Evolutionary conservation across 2,329 filamentous ascomycete genomes (phyloP), one percentile per base, ranked within the genome.

Genomic region (Curvularia sp.): DNA sequence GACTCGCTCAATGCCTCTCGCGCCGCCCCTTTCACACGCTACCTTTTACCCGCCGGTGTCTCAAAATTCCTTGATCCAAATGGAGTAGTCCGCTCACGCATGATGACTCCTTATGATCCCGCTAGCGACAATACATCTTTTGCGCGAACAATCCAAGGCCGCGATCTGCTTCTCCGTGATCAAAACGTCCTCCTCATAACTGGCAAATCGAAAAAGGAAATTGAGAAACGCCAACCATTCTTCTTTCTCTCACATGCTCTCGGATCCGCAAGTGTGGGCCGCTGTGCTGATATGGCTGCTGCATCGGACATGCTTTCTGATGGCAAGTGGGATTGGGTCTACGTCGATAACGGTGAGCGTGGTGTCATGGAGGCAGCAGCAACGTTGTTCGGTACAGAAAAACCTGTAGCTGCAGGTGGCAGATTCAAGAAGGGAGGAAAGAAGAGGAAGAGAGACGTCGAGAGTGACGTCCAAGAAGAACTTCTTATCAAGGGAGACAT

Each of bases 41-140:
- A 97, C 70, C 84, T 97, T 0, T 85, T 99, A 1, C 92, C 92
- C 28, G 91, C 94, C 0, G 95, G 95, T 0, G 86, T 91, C 61
- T 96, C 92, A 0, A 81, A 83, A 1, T 89, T 90, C 53, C 85
- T 98, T 0, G 87, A 88, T 21, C 70, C 73, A 10, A 61, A 63
- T 13, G 89, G 91, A 42, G 91, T 90, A 0, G 84, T 93, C 10
- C 87, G 89, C 42, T 97, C 93, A 1, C 86, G 94, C 23, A 85
- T 83, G 7, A 79, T 98, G 32, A 60, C 76, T 0, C 79, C 85
- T 0, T 93, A 80, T 62, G 69, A 89, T 65, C 80, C 88, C 4
- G 83, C 87, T 0, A 69, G 71, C 0, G 86, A 88, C 52, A 64
- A 74, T 36, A 55, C 65, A 2, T 63, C 70, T 19, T 74, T 79